These are phyloP conservation scores for Mycena chlorophos DNA, from an alignment of 768 basidiomycete genomes.

Conservation along the genomic window DNA sequence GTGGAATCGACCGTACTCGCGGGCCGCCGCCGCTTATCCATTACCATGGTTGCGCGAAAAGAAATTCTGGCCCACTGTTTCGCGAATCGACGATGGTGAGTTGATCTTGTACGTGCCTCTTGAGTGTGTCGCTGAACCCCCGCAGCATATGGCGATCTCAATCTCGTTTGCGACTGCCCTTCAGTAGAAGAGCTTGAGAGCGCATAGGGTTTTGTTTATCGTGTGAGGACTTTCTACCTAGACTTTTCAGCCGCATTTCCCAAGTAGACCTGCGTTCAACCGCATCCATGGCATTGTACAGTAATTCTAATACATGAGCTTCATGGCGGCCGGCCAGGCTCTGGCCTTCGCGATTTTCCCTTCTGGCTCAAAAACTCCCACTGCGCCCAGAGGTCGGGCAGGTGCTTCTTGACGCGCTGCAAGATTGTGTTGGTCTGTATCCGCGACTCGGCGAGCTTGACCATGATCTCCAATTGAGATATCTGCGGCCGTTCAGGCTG, in stretches of 20 bases:
- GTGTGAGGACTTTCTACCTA: constrained; percentile 46
- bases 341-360: constrained; percentile 20
- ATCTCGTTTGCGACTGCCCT: constrained; percentile 86
- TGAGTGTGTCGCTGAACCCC: constrained; percentile 4
- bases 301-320: constrained; percentile 1
- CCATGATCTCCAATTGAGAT: constrained; percentile 52
- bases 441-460: constrained; percentile 50
- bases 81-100: constrained; percentile 88
- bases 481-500: constrained; percentile 48
- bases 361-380: constrained; percentile 26
- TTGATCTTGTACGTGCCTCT: neutral
- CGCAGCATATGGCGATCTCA: constrained; percentile 88
- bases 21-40: constrained; percentile 89
- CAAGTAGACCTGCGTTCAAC: constrained; percentile 41
- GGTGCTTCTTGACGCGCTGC: constrained; percentile 41
- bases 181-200: constrained; percentile 76
- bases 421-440: constrained; percentile 47
- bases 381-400: constrained; percentile 41
- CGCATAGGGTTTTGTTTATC: constrained; percentile 31
- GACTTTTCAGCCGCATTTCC: too few species aligned
- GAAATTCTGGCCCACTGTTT: constrained; percentile 97
- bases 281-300: constrained; percentile 9
- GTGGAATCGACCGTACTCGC: constrained; percentile 92
- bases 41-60: constrained; percentile 76
- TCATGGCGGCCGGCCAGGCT: constrained; percentile 20